These are phyloP conservation scores for Silene latifolia DNA, from an alignment of 148 eudicot genomes.

Conservation along the genomic window DNA sequence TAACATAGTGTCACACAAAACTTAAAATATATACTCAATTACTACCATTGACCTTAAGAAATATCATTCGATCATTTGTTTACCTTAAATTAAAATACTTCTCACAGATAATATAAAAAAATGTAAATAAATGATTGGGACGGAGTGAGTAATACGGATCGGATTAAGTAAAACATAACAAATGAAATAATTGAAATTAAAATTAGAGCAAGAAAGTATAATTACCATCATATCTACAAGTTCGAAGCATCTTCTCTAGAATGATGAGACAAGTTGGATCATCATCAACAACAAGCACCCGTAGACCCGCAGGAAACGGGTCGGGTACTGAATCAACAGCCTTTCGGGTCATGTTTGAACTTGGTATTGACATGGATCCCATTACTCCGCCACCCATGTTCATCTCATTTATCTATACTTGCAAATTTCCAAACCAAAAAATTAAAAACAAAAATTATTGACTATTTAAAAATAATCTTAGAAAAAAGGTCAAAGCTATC, in stretches of 20 bases:
- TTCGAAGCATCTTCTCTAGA: slow-evolving; percentile 86
- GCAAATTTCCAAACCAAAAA: neutral
- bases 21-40: too few species aligned
- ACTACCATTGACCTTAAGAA: too few species aligned
- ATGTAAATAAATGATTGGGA: neutral
- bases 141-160: neutral
- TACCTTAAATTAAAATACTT: too few species aligned
- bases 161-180: neutral
- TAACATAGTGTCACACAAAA: too few species aligned
- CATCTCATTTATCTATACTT: slow-evolving; percentile 42
- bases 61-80: too few species aligned
- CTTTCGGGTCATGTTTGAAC: slow-evolving; percentile 41
- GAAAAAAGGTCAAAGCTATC: neutral
- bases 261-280: slow-evolving; percentile 96
- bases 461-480: slow-evolving; percentile 2
- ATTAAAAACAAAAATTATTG: neutral
- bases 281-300: slow-evolving; percentile 92
- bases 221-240: slow-evolving; percentile 79
- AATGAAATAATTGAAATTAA: neutral
- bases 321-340: slow-evolving; percentile 34
- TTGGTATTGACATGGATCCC: slow-evolving; percentile 44
- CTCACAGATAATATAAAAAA: neutral
- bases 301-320: slow-evolving; percentile 83
- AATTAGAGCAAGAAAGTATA: neutral
- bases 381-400: slow-evolving; percentile 54